A percentile compares a stretch with the other conserved stretches of the same genome.
These are phyloP conservation scores for Rhodotorula taiwanensis DNA, from an alignment of 768 basidiomycete genomes.

Conservation along the genomic window DNA sequence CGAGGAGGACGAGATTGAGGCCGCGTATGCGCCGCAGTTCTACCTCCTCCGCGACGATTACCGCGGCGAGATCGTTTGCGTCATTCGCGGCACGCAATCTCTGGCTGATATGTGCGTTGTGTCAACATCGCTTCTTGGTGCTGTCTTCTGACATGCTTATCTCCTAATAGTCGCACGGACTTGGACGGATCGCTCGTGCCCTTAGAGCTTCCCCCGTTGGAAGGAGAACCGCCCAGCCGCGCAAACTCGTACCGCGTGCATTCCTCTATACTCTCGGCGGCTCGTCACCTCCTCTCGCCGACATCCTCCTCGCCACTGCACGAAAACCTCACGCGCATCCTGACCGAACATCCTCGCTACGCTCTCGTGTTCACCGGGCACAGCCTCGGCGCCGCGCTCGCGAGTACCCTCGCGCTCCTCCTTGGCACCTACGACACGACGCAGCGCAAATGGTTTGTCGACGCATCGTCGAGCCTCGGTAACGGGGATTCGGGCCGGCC, in stretches of 20 bases:
- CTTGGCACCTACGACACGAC: conserved; percentile 10
- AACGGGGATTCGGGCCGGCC: not conserved
- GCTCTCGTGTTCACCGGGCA: conserved; percentile 29
- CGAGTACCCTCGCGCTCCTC: conserved; percentile 20
- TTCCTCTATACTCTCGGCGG: conserved; percentile 21
- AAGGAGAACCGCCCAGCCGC: not conserved
- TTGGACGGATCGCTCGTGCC: conserved; percentile 25
- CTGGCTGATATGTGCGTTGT: conserved; percentile 28
- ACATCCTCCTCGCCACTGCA: conserved; percentile 3
- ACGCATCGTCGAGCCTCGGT: not conserved
- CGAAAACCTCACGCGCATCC: conserved; percentile 4
- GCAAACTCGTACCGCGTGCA: conserved; percentile 13
- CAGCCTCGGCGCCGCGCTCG: conserved; percentile 30
- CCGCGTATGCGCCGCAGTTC: conserved; percentile 24
- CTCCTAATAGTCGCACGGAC: conserved; percentile 16
- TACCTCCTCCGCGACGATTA: conserved; percentile 29
- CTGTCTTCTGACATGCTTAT: no score
- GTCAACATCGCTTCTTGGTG: not conserved
- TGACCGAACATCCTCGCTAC: conserved; percentile 20
- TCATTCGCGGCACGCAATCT: conserved; percentile 30
- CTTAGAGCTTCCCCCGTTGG: not conserved
- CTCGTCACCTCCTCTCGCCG: conserved; percentile 16
- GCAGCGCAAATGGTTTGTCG: not conserved
- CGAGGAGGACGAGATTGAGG: not conserved
- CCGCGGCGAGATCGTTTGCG: conserved; percentile 20